A percentile compares a stretch with the other conserved stretches of the same genome.
Evolutionary conservation across 345 rosid genomes (phyloP).

Genomic region (Moricandia moricandioides): DNA sequence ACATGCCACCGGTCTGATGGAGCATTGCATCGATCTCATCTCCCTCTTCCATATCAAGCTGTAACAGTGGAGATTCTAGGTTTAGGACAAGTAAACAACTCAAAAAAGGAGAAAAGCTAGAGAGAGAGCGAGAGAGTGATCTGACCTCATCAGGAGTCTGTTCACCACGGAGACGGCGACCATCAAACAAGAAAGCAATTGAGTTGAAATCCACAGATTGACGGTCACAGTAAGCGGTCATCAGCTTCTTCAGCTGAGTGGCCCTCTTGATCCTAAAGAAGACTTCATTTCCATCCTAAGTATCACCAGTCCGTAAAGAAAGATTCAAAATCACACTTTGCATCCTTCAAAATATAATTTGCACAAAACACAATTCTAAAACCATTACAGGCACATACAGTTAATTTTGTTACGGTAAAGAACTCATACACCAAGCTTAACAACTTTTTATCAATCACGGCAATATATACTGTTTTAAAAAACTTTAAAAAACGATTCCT

Average conservation of each 20-base stretch:
- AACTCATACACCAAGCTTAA: background rate
- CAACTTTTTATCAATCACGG: constrained; percentile 4
- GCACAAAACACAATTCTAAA: no score
- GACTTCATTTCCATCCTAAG: constrained; percentile 63
- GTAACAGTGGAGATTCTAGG: background rate
- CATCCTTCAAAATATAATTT: no score
- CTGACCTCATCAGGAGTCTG: constrained; percentile 91
- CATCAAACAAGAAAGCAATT: constrained; percentile 85
- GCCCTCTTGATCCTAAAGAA: constrained; percentile 83
- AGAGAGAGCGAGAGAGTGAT: background rate
- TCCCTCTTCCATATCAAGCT: constrained; percentile 95
- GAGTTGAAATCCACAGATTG: constrained; percentile 75
- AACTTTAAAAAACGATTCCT: background rate
- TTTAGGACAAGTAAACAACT: background rate
- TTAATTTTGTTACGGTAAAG: no score
- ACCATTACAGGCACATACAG: no score
- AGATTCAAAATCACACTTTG: no score
- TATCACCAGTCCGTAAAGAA: no score
- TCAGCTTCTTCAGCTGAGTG: constrained; percentile 75
- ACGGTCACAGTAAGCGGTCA: constrained; percentile 81
- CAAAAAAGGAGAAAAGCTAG: background rate
- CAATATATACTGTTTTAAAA: background rate
- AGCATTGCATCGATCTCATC: constrained; percentile 91
- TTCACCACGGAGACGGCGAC: constrained; percentile 77
- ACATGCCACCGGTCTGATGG: constrained; percentile 72